A percentile compares a stretch with the other conserved stretches of the same genome.
These are phyloP conservation scores for Lycium barbarum DNA, from an alignment of 257 asterid genomes.

Conservation along the genomic window DNA sequence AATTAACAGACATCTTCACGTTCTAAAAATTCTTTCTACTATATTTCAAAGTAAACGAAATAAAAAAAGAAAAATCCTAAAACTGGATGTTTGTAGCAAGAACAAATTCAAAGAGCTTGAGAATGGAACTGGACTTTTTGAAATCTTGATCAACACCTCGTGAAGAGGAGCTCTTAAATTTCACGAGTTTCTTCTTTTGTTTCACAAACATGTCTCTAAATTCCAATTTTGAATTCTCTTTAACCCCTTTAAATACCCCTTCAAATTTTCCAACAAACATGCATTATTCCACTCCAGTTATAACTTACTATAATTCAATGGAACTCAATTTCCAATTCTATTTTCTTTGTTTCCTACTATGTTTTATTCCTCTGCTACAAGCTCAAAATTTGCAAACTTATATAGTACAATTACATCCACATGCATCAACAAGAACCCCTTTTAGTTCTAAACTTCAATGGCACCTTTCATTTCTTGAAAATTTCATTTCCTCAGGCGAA, in stretches of 20 bases:
- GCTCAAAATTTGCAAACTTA: slow-evolving; percentile 67
- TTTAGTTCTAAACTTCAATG: slow-evolving; percentile 64
- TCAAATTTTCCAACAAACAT: slow-evolving; percentile 37
- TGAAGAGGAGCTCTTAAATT: slow-evolving; percentile 64
- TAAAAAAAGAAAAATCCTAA: too few relatives aligned
- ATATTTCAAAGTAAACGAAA: too few relatives aligned
- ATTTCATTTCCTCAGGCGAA: slow-evolving; percentile 43
- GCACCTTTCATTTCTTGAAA: slow-evolving; percentile 85
- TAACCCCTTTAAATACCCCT: slow-evolving; percentile 70
- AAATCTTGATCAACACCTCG: slow-evolving; percentile 14
- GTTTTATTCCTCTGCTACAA: slow-evolving; percentile 36
- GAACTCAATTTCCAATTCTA: slow-evolving; percentile 39
- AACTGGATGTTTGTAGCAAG: neutral
- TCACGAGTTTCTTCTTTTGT: slow-evolving; percentile 75
- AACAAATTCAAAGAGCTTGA: neutral
- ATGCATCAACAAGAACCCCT: slow-evolving; percentile 44
- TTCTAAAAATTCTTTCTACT: neutral
- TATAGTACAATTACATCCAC: slow-evolving; percentile 84
- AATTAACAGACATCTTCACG: neutral
- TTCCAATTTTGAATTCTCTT: slow-evolving; percentile 35
- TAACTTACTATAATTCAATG: slow-evolving; percentile 41
- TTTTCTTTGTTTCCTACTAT: slow-evolving; percentile 39
- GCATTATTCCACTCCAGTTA: slow-evolving; percentile 30
- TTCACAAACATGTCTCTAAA: slow-evolving; percentile 40
- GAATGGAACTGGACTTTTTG: slow-evolving; percentile 12